Conservation (phyloP, 768 basidiomycete species). For the Mycena kentingensis region DNA sequence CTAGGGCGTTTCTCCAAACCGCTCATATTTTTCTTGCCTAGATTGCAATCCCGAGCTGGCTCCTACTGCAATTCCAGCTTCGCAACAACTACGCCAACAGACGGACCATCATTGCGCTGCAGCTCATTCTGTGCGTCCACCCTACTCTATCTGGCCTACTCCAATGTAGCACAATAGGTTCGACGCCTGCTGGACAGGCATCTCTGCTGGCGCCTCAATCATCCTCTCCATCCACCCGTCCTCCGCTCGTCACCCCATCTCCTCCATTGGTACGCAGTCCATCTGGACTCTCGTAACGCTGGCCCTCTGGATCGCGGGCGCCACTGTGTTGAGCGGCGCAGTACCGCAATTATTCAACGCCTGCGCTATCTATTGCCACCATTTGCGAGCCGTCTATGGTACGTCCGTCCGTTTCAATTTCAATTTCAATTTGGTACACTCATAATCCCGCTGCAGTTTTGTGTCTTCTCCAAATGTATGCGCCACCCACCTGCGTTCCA, state of each 20-base stretch:
- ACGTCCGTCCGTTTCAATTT: slow-evolving; percentile 15
- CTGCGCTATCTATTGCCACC: slow-evolving; percentile 57
- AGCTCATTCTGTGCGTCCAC: slow-evolving; percentile 49
- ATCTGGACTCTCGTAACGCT: slow-evolving; percentile 62
- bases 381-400: slow-evolving; percentile 60
- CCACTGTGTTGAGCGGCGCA: slow-evolving; percentile 52
- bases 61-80: slow-evolving; percentile 57
- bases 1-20: background rate
- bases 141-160: background rate
- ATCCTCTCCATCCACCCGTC: slow-evolving; percentile 61
- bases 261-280: slow-evolving; percentile 60
- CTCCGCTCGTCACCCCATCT: slow-evolving; percentile 54
- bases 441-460: slow-evolving; percentile 37
- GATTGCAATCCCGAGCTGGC: slow-evolving; percentile 60
- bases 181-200: slow-evolving; percentile 59
- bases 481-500: slow-evolving; percentile 3
- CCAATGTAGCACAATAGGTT: slow-evolving; percentile 42
- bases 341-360: slow-evolving; percentile 46
- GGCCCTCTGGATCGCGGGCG: slow-evolving; percentile 61
- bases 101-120: slow-evolving; percentile 43
- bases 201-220: slow-evolving; percentile 54
- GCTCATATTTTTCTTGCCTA: slow-evolving; percentile 23
- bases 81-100: slow-evolving; percentile 54
- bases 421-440: background rate
- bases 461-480: slow-evolving; percentile 56